Percentiles rank a stretch among this genome's conserved stretches.
phyloP scores from a whole-genome alignment of 441 rosid species.

The Bruguiera hainesii region DNA sequence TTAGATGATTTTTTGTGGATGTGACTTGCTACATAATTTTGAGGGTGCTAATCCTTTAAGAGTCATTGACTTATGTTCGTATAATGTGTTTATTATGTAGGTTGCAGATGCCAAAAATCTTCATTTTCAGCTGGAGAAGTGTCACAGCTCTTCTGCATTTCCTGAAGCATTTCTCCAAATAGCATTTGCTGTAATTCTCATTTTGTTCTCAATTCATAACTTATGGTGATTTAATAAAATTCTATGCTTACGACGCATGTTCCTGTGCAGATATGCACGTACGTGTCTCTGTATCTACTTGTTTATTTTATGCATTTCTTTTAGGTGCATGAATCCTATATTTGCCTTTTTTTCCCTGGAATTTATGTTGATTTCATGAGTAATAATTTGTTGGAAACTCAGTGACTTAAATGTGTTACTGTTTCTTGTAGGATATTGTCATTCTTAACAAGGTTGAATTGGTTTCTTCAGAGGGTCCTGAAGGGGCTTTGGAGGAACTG shows the following conservation, averaged over 20 bases:
- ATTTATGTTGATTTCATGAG: slow-evolving; percentile 4
- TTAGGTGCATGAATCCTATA: not conserved
- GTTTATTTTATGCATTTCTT: slow-evolving; percentile 2
- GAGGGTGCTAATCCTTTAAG: not conserved
- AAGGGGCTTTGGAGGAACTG: slow-evolving; percentile 54
- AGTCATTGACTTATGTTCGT: not conserved
- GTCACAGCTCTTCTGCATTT: slow-evolving; percentile 58
- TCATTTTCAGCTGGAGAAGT: slow-evolving; percentile 60
- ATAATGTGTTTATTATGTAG: slow-evolving; percentile 35
- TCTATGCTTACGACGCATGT: not conserved
- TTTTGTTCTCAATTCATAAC: not conserved
- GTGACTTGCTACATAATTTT: not conserved
- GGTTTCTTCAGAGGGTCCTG: slow-evolving; percentile 53
- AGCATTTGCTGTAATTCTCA: slow-evolving; percentile 76
- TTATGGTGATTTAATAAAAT: not conserved
- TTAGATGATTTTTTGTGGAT: not conserved
- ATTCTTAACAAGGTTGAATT: slow-evolving; percentile 95
- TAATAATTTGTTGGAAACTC: slow-evolving; percentile 2
- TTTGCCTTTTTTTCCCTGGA: slow-evolving; percentile 3
- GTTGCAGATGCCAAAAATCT: slow-evolving; percentile 98
- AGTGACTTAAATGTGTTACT: slow-evolving; percentile 21
- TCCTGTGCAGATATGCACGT: not conserved
- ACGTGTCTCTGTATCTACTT: not conserved
- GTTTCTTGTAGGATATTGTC: slow-evolving; percentile 68
- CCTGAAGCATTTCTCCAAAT: slow-evolving; percentile 95